Evolutionary conservation across 257 asterid genomes (phyloP).

Genomic region (Solanum megistacrolobum): DNA sequence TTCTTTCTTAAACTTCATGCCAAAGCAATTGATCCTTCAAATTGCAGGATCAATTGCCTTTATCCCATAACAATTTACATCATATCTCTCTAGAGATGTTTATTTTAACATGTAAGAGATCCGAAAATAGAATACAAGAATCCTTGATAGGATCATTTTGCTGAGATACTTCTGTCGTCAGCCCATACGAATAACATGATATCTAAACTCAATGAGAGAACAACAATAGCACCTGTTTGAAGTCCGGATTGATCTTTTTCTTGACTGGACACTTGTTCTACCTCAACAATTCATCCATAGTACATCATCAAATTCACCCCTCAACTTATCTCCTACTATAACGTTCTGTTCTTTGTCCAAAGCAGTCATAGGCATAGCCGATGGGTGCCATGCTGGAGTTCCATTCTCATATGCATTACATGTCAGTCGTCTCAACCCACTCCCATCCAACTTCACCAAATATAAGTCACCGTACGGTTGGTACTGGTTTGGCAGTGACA

Average conservation of each 20-base stretch:
- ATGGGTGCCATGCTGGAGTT: conserved; percentile 67
- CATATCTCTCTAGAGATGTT: background rate
- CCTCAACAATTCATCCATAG: conserved; percentile 38
- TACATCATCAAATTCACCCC: conserved; percentile 52
- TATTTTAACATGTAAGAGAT: background rate
- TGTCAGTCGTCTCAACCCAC: conserved; percentile 60
- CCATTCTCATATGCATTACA: conserved; percentile 79
- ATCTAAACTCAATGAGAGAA: background rate
- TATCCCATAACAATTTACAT: background rate
- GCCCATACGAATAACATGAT: background rate
- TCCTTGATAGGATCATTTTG: background rate
- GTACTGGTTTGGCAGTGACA: conserved; percentile 66
- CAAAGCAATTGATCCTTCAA: background rate
- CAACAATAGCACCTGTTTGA: background rate
- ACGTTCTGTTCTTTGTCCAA: background rate
- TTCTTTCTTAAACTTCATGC: background rate
- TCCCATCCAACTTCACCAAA: conserved; percentile 63
- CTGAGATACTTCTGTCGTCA: background rate
- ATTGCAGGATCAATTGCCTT: background rate
- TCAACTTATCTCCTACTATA: conserved; percentile 26
- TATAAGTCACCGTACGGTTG: conserved; percentile 84
- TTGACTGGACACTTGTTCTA: background rate
- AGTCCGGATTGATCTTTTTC: background rate
- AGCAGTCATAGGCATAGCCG: background rate
- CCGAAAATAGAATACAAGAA: background rate